Base-by-base conservation (phyloP, 768 basidiomycete species). In the Termitomyces sp. region DNA sequence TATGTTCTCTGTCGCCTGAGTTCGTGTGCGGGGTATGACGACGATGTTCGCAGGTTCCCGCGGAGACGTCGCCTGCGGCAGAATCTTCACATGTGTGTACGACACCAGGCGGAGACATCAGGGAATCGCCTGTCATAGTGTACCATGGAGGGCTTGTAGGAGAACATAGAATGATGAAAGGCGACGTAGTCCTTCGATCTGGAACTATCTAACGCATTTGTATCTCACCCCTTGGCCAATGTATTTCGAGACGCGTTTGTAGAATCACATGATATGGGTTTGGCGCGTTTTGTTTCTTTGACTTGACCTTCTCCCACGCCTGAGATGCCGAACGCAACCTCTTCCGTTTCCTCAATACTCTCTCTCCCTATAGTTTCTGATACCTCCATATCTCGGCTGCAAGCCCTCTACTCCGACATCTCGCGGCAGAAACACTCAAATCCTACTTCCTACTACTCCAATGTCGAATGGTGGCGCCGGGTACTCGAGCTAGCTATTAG, bases 371-470 rank as follows among this genome's bases (percentile, higher is more conserved):
- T 83, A 24, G 85, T 78, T 59, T 66, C 70, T 9, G 70, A 72
- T 0, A 73, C 78, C 2, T 79, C 83, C 0, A 65, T 68, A 1
- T 71, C 79, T 22, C 83, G 90, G 8, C 74, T 92, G 0, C 84
- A 88, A 58, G 83, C 93, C 0, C 76, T 98, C 7, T 98, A 95
- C 70, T 88, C 93, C 8, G 93, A 95, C 65, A 84, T 95, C 55
- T 83, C 89, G 0, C 76, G 84, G 12, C 92, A 95, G 70, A 90
- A 88, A 62, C 74, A 82, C 46, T 87, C 91, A 1, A 95, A 98
- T 67, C 88, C 92, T 0, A 79, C 87, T 2, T 85, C 90, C 4
- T 97, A 86, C 67, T 71, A 82, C 47, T 82, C 90, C 11, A 90
- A 90, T 64, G 74, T 93, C 30, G 82, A 86, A 52, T 98, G 94